Percentiles rank a stretch among this genome's conserved stretches.
phyloP scores from a whole-genome alignment of 2,329 filamentous ascomycete genomes.

The Pseudogymnoascus sp. region DNA sequence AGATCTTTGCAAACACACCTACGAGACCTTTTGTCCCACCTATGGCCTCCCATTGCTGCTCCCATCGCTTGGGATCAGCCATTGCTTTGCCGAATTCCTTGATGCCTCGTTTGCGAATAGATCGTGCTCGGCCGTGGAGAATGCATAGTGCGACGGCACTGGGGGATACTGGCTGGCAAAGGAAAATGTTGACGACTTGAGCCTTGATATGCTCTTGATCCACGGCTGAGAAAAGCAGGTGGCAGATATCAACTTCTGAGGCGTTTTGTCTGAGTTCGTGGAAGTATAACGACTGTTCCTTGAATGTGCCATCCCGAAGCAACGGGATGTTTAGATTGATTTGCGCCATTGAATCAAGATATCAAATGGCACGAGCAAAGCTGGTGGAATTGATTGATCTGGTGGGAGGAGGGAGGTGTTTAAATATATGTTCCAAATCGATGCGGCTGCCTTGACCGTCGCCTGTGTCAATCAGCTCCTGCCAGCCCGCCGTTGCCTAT shows the following conservation, averaged over 20 bases:
- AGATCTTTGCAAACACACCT: conserved; percentile 12
- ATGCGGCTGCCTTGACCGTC: too few species aligned
- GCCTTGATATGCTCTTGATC: conserved; percentile 11
- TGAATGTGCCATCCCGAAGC: conserved; percentile 10
- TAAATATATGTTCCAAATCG: too few species aligned
- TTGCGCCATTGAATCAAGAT: conserved; percentile 10
- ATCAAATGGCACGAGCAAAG: not conserved
- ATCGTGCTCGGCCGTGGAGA: conserved; percentile 6
- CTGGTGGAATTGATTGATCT: not conserved
- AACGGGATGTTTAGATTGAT: conserved; percentile 10
- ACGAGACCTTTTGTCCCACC: conserved; percentile 13
- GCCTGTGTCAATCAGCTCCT: too few species aligned
- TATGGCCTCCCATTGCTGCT: conserved; percentile 11
- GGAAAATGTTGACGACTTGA: conserved; percentile 8
- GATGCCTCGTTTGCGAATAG: conserved; percentile 13
- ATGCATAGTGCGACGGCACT: conserved; percentile 10
- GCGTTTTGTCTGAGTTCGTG: conserved; percentile 10
- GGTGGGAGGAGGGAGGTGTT: too few species aligned
- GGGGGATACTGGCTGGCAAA: conserved; percentile 10
- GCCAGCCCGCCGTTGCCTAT: too few species aligned
- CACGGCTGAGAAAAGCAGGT: conserved; percentile 11
- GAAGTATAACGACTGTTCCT: conserved; percentile 14
- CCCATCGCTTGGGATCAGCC: conserved; percentile 13
- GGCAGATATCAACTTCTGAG: conserved; percentile 1
- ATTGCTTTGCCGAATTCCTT: conserved; percentile 14